Evolutionary conservation across 495 filamentous ascomycete genomes (phyloP).

Genomic region (Trichoderma erinaceum): DNA sequence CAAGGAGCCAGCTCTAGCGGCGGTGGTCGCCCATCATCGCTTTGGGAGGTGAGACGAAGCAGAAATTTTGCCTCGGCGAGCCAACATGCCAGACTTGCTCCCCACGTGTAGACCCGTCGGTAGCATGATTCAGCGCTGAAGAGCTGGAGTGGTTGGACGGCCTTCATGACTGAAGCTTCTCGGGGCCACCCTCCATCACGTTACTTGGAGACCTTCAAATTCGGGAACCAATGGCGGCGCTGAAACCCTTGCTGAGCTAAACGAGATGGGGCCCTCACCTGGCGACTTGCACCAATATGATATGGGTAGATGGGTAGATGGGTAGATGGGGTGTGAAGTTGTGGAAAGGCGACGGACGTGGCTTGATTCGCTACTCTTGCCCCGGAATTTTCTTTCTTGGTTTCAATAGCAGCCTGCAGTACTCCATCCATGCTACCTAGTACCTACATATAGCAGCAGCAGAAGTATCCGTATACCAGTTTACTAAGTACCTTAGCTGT

Average conservation of each 20-base stretch:
- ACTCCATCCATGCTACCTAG: no score
- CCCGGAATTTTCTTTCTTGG: not conserved
- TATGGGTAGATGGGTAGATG: not conserved
- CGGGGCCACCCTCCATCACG: conserved; percentile 4
- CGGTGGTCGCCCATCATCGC: not conserved
- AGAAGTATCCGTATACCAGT: not conserved
- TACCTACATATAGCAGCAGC: not conserved
- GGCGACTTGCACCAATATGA: not conserved
- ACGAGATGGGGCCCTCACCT: not conserved
- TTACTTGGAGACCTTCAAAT: conserved; percentile 10
- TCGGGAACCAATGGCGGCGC: not conserved
- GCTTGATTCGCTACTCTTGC: not conserved
- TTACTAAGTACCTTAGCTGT: not conserved
- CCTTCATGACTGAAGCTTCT: not conserved
- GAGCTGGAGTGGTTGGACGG: not conserved
- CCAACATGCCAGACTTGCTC: not conserved
- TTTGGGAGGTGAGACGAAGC: not conserved
- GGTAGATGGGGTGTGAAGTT: not conserved
- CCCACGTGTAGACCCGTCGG: not conserved
- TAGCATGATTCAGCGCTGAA: conserved; percentile 6
- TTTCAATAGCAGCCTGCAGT: not conserved
- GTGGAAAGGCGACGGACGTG: not conserved
- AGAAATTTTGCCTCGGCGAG: not conserved
- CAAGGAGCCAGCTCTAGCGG: not conserved
- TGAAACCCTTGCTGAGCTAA: conserved; percentile 10